Base-by-base conservation (phyloP, 192 early-diverging fungal species). In the Allomyces macrogynus region DNA sequence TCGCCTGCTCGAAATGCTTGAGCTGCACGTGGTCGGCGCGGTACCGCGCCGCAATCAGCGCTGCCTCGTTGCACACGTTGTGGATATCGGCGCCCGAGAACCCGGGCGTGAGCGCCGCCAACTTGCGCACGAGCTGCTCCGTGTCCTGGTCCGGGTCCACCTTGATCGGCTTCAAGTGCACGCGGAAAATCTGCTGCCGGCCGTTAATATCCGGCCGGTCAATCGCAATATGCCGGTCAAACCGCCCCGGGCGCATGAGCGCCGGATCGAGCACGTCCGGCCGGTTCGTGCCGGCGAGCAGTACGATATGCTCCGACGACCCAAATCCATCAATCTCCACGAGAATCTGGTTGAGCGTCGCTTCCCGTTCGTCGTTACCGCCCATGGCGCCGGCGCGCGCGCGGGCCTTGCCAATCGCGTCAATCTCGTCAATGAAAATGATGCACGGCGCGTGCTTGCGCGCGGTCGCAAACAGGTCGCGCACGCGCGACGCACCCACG, bases 321-420 rank as follows among this genome's bases (percentile, higher is more conserved):
- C 80, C 83, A 72, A 99, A 99, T 22, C 96, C 96, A 71, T 99
- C 96, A 94, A 99, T 97, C 80, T 99, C 96, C 16, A 99, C 96
- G 65, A 99, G 75, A 25, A 97, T 77, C 77, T 99, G 95, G 77
- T 99, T 99, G 18, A 99, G 76, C 8, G 95, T 99, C 62, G 82
- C 86, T 75, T 99, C 95, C 23, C 95, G 87, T 79, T 99, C 95
- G 71, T 99, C 95, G 73, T 99, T 95, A 54, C 93, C 92, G 49
- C 95, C 95, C 69, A 88, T 76, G 68, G 86, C 81, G 18, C 86
- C 89, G 61, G 82, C 83, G 66, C 86, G 85, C 24, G 90, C 90
- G 68, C 95, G 87, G 23, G 95, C 89, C 78, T 99, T 99, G 61
- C 95, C 95, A 65, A 99, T 97, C 20, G 95, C 95, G 76, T 99